phyloP scores from a whole-genome alignment of 169 alveolate genomes.

The Pseudocohnilembus persalinus region DNA sequence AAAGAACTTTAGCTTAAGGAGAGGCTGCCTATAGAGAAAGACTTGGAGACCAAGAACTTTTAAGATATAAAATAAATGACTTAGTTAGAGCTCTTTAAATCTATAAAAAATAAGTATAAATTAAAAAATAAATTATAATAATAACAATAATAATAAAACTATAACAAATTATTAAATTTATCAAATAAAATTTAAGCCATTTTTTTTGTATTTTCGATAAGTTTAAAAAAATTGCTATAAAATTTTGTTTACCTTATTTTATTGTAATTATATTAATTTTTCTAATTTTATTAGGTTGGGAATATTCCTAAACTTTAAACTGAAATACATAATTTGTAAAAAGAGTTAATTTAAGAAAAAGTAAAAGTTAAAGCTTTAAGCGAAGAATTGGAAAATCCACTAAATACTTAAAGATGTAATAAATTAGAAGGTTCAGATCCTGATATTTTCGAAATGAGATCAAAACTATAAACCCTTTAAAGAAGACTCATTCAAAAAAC shows the following conservation, averaged over 20 bases:
- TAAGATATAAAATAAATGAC: constrained; percentile 79
- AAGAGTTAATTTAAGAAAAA: constrained; percentile 79
- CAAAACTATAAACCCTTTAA: constrained; percentile 73
- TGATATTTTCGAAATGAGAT: constrained; percentile 77
- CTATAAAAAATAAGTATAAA: constrained; percentile 49
- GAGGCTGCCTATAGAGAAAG: constrained; percentile 84
- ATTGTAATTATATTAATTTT: constrained; percentile 41
- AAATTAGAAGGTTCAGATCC: constrained; percentile 86
- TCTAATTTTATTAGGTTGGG: constrained; percentile 56
- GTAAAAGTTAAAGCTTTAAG: constrained; percentile 79
- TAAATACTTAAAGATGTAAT: constrained; percentile 75
- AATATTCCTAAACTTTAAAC: constrained; percentile 65
- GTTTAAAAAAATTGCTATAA: too few species aligned
- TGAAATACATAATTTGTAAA: constrained; percentile 66
- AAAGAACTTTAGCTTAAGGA: constrained; percentile 88
- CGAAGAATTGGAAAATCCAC: constrained; percentile 83
- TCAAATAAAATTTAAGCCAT: too few species aligned
- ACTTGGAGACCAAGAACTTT: constrained; percentile 77
- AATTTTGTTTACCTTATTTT: constrained; percentile 54
- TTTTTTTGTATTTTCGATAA: too few species aligned
- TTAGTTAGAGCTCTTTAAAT: constrained; percentile 75
- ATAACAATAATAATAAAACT: constrained; percentile 52
- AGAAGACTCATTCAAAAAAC: constrained; percentile 80
- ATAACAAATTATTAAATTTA: too few species aligned
- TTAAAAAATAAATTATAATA: background rate